Evolutionary conservation across 2,329 filamentous ascomycete genomes (phyloP).

Genomic region (Aciculosporium take): DNA sequence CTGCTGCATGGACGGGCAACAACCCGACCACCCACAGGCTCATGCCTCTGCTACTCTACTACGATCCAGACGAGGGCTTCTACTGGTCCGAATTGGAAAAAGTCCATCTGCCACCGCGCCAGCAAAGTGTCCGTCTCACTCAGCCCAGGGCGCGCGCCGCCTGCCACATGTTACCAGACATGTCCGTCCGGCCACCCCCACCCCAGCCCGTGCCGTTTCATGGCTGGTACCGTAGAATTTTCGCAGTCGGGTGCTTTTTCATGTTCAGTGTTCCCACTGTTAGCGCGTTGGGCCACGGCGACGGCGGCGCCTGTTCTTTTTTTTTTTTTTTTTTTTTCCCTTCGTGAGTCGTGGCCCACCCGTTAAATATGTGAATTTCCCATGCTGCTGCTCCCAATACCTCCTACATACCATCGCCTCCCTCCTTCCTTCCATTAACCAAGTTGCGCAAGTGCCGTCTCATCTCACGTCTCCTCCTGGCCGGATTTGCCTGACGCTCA

Average conservation of each 20-base stretch:
- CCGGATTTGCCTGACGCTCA: not conserved
- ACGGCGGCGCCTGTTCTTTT: constrained; percentile 4
- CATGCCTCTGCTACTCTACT: too few species aligned
- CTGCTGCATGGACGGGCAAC: too few species aligned
- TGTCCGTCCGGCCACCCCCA: not conserved
- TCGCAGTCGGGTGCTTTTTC: too few species aligned
- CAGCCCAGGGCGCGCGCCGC: too few species aligned
- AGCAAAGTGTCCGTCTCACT: too few species aligned
- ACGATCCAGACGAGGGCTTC: too few species aligned
- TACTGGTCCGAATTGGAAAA: too few species aligned
- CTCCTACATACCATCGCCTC: not conserved
- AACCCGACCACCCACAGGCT: too few species aligned
- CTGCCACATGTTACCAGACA: not conserved
- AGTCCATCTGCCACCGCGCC: too few species aligned
- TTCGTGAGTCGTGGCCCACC: constrained; percentile 7
- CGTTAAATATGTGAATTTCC: constrained; percentile 6
- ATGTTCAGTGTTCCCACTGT: not conserved
- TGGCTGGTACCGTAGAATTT: too few species aligned
- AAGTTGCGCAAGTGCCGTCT: not conserved
- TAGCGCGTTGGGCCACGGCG: constrained; percentile 5
- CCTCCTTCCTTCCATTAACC: constrained; percentile 1
- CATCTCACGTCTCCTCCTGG: not conserved
- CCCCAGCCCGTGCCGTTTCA: too few species aligned
- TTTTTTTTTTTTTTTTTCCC: constrained; percentile 2
- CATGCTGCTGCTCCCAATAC: constrained; percentile 3